Conservation (phyloP, 805 yeast species). For the Pichia heedii region DNA sequence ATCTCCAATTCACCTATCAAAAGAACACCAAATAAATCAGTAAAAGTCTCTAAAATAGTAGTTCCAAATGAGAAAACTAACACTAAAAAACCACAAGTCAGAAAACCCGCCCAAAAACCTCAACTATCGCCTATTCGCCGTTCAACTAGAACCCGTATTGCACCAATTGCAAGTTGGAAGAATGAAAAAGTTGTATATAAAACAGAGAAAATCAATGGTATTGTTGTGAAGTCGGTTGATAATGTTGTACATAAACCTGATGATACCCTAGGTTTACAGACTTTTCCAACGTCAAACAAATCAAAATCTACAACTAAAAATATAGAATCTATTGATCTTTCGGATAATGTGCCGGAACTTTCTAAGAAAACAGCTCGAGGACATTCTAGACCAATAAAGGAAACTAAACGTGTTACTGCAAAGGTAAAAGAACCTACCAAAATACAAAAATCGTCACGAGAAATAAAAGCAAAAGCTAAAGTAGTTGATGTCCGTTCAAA, state of each 20-base stretch:
- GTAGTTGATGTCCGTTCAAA: no score
- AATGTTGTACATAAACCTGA: slow-evolving; percentile 48
- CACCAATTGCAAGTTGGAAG: slow-evolving; percentile 78
- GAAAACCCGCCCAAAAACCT: not conserved
- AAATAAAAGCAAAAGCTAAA: no score
- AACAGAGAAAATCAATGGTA: slow-evolving; percentile 33
- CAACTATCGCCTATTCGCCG: slow-evolving; percentile 38
- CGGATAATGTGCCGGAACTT: not conserved
- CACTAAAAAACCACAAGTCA: not conserved
- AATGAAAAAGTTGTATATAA: slow-evolving; percentile 66
- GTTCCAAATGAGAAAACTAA: not conserved
- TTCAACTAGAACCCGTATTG: slow-evolving; percentile 55
- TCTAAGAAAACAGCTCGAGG: not conserved
- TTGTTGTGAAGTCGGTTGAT: slow-evolving; percentile 46
- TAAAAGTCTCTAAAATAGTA: not conserved
- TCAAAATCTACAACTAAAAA: not conserved
- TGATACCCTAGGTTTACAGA: not conserved
- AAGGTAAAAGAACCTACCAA: no score
- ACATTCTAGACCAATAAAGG: no score
- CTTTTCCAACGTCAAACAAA: not conserved
- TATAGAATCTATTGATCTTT: not conserved
- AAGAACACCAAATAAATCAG: not conserved
- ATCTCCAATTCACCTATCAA: not conserved
- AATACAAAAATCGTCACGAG: no score
- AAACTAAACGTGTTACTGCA: no score